Base-by-base conservation (phyloP, 495 filamentous ascomycete species). In the Schizothecium vesticola region DNA sequence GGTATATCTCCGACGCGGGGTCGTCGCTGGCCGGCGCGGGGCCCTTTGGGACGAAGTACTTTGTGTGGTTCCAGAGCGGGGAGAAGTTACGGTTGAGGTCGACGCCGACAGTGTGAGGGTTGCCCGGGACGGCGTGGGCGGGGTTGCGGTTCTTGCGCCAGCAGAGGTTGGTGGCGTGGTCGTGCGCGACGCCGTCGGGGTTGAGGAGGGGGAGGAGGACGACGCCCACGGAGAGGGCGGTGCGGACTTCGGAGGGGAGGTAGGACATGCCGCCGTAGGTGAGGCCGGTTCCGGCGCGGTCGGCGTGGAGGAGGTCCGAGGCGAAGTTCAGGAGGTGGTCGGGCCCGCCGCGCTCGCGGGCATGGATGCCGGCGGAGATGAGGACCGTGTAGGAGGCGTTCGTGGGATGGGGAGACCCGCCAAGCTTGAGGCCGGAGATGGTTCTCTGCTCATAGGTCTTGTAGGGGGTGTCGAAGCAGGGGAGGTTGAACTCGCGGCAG, bases 91-190 rank as follows among this genome's bases (percentile, higher is more conserved):
- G 74, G 74, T 81, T 80, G 21, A 81, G 69, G 59, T 81, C 79
- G 60, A 80, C 69, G 33, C 78, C 79, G 26, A 77, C 55, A 3
- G 74, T 70, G 26, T 23, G 2, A 2, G 25, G 16, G 21, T 66
- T 22, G n/a, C 63, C 25, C 0, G 26, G n/a, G 2, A 3, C 60
- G 2, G 70, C 51, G n/a, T 59, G 57, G 4, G 60, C 33, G 3
- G 63, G 59, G 71, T 79, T 80, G 62, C 79, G 77, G 69, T 81
- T 81, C 76, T 81, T 81, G 59, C 79, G 74, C 79, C 79, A 81
- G 71, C 75, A 78, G 25, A 60, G 69, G 66, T 74, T 70, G 55
- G 70, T 72, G 23, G 69, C 59, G 61, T 79, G 77, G 70, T 81
- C 79, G 65, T 75, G 76, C 11, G 73, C 73, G 25, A 81, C 72